Conservation (phyloP, 805 yeast genomes). For the Debaryomyces prosopidis region DNA sequence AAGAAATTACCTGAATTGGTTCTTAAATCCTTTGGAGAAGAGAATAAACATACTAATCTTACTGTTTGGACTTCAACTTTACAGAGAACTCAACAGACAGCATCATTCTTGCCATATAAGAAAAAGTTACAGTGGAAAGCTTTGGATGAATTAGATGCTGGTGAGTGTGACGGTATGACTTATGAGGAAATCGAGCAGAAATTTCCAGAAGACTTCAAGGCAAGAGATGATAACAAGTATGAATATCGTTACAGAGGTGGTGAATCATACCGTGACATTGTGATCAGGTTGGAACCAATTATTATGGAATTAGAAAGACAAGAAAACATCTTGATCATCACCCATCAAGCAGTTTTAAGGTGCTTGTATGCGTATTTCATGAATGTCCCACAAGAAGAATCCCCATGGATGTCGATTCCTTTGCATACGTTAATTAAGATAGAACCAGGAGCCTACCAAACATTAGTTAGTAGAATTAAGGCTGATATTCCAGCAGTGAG, state of each 20-base stretch:
- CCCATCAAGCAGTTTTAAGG: slow-evolving; percentile 96
- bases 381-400: slow-evolving; percentile 96
- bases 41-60: slow-evolving; percentile 50
- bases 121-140: slow-evolving; percentile 91
- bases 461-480: slow-evolving; percentile 83
- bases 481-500: slow-evolving; percentile 98
- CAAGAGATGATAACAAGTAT: slow-evolving; percentile 93
- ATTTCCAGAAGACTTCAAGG: slow-evolving; percentile 93
- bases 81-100: slow-evolving; percentile 89
- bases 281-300: slow-evolving; percentile 91
- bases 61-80: slow-evolving; percentile 97
- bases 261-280: slow-evolving; percentile 94
- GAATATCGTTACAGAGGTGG: slow-evolving; percentile 97
- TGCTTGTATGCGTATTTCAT: slow-evolving; percentile 97
- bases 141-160: slow-evolving; percentile 94
- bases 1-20: slow-evolving; percentile 77
- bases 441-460: slow-evolving; percentile 93
- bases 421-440: slow-evolving; percentile 89
- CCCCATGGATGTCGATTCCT: slow-evolving; percentile 99
- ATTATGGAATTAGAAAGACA: slow-evolving; percentile 98
- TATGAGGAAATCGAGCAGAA: slow-evolving; percentile 84
- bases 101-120: slow-evolving; percentile 75
- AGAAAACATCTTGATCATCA: slow-evolving; percentile 91
- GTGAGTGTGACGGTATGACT: slow-evolving; percentile 96
- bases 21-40: slow-evolving; percentile 59